phyloP scores from a whole-genome alignment of 2,329 filamentous ascomycete genomes.

The Penicillium oxalicum region DNA sequence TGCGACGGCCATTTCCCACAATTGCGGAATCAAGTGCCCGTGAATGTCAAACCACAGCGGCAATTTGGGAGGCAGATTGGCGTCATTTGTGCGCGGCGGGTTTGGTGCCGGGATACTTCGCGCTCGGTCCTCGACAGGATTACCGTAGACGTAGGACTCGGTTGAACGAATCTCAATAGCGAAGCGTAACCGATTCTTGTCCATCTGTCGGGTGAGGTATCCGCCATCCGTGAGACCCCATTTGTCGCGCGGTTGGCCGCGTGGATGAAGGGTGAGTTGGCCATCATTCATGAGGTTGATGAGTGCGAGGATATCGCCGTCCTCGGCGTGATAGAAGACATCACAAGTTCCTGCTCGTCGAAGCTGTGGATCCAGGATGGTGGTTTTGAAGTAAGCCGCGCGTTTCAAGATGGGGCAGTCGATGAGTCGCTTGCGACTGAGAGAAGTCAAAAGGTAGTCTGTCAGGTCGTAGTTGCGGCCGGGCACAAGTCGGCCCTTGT shows the following conservation, averaged over 20 bases:
- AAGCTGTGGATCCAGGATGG: constrained; percentile 38
- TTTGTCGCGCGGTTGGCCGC: constrained; percentile 38
- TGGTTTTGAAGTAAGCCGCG: constrained; percentile 40
- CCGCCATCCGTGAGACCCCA: constrained; percentile 44
- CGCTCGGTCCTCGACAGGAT: constrained; percentile 27
- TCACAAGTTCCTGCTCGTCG: constrained; percentile 24
- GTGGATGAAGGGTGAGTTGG: constrained; percentile 32
- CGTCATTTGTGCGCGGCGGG: constrained; percentile 7
- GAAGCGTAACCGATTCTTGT: constrained; percentile 41
- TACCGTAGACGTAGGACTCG: constrained; percentile 36
- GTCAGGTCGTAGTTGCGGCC: constrained; percentile 43
- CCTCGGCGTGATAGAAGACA: constrained; percentile 34
- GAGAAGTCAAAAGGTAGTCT: constrained; percentile 34
- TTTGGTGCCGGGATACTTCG: constrained; percentile 23
- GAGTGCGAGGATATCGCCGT: constrained; percentile 41
- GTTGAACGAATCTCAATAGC: constrained; percentile 36
- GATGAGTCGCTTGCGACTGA: constrained; percentile 39
- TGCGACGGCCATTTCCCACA: constrained; percentile 41
- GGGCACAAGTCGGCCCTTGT: constrained; percentile 35
- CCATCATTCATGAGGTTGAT: constrained; percentile 38
- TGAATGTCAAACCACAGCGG: constrained; percentile 48
- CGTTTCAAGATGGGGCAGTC: constrained; percentile 36
- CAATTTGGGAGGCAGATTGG: constrained; percentile 24
- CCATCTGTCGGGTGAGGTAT: constrained; percentile 44
- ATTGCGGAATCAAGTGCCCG: constrained; percentile 27